Conservation (phyloP, 169 alveolate species). For the Plasmodium relictum region DNA sequence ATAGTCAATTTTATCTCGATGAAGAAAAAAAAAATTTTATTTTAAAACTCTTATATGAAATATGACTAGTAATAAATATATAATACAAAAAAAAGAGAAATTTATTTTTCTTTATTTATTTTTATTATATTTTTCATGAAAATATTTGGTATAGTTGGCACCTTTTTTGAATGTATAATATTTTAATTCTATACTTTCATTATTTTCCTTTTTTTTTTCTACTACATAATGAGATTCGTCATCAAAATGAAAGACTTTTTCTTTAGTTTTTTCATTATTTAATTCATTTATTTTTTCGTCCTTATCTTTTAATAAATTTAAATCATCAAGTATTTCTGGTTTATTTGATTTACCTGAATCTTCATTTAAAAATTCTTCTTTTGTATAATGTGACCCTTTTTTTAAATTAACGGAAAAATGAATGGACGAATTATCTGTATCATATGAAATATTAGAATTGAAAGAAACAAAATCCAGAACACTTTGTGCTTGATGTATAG, state of each 20-base stretch:
- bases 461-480: conserved; percentile 73
- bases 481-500: conserved; percentile 67
- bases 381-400: conserved; percentile 60
- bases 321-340: not conserved
- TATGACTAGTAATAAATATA: no score
- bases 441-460: conserved; percentile 35
- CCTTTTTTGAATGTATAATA: conserved; percentile 76
- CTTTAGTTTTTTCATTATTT: not conserved
- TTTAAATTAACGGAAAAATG: conserved; percentile 65
- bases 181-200: conserved; percentile 43
- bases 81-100: no score
- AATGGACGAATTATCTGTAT: conserved; percentile 48
- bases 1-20: no score
- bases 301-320: not conserved
- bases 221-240: conserved; percentile 58
- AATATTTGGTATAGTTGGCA: conserved; percentile 66
- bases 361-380: conserved; percentile 55
- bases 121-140: conserved; percentile 43
- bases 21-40: no score
- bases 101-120: conserved; percentile 4
- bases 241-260: conserved; percentile 40
- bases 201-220: conserved; percentile 64
- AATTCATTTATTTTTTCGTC: not conserved
- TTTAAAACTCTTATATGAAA: no score
- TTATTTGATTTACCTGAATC: not conserved